phyloP scores from a whole-genome alignment of 371 early-diverging fungal genomes.

The Apophysomyces ossiformis region DNA sequence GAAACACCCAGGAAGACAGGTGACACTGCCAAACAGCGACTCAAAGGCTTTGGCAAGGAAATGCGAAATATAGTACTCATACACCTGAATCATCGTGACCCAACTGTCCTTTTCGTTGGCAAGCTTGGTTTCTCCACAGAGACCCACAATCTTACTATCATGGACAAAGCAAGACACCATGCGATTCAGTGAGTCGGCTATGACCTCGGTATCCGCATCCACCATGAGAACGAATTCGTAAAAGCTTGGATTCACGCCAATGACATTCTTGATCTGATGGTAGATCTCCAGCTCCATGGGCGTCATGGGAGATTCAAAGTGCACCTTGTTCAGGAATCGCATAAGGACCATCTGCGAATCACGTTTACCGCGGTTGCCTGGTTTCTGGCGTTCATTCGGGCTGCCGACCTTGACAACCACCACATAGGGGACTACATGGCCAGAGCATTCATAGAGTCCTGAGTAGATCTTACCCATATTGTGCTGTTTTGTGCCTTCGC shows the following conservation, averaged over 20 bases:
- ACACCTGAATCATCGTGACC: slow-evolving; percentile 90
- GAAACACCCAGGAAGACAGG: slow-evolving; percentile 93
- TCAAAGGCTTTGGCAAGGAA: slow-evolving; percentile 83
- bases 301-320: slow-evolving; percentile 76
- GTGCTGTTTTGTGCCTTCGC: slow-evolving; percentile 81
- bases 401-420: slow-evolving; percentile 86
- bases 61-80: slow-evolving; percentile 85
- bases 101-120: slow-evolving; percentile 83
- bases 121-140: slow-evolving; percentile 82
- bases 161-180: slow-evolving; percentile 74
- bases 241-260: slow-evolving; percentile 83
- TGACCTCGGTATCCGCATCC: slow-evolving; percentile 73
- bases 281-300: slow-evolving; percentile 92
- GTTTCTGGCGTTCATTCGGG: slow-evolving; percentile 67
- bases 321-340: slow-evolving; percentile 79
- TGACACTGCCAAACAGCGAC: slow-evolving; percentile 83
- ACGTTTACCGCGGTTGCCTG: slow-evolving; percentile 89
- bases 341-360: slow-evolving; percentile 86
- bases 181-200: slow-evolving; percentile 66
- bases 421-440: slow-evolving; percentile 83
- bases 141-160: slow-evolving; percentile 77
- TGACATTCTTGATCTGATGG: slow-evolving; percentile 85
- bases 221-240: slow-evolving; percentile 71
- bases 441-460: slow-evolving; percentile 83
- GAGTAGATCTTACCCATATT: slow-evolving; percentile 93